These are phyloP conservation scores for Ramalina peruviana DNA, from an alignment of 495 filamentous ascomycete species.

Conservation along the genomic window DNA sequence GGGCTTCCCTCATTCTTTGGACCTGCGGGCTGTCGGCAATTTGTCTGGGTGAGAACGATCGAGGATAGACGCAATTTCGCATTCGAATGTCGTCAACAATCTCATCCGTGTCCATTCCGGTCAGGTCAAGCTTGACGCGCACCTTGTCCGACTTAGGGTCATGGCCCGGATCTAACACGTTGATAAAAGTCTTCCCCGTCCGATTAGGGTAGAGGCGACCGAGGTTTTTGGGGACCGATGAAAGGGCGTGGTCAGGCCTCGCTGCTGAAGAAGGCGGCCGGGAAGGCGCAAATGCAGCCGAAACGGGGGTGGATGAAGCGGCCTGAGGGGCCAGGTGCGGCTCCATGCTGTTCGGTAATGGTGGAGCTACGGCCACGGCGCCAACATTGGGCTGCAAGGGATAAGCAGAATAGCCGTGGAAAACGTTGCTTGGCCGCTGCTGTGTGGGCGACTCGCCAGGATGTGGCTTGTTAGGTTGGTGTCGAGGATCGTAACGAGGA, in stretches of 20 bases:
- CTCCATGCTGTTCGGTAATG: conserved; percentile 54
- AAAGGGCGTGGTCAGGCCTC: conserved; percentile 20
- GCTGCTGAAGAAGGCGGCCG: conserved; percentile 19
- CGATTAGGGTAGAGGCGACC: conserved; percentile 39
- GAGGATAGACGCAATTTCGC: conserved; percentile 74
- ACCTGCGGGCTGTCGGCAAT: conserved; percentile 59
- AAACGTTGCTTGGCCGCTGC: conserved; percentile 63
- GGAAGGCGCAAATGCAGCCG: conserved; percentile 24
- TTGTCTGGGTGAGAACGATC: conserved; percentile 75
- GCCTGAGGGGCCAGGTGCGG: conserved; percentile 10
- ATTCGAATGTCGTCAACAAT: conserved; percentile 89
- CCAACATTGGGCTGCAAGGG: conserved; percentile 38
- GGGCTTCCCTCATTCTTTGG: conserved; percentile 39
- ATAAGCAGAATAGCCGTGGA: conserved; percentile 51
- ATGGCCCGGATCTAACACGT: conserved; percentile 77
- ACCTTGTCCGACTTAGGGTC: conserved; percentile 35
- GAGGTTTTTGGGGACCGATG: conserved; percentile 38
- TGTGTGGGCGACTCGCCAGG: conserved; percentile 29
- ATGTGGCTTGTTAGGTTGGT: conserved; percentile 4
- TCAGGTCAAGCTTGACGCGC: conserved; percentile 75
- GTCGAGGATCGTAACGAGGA: conserved; percentile 10
- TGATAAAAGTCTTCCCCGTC: conserved; percentile 58
- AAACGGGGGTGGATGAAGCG: conserved; percentile 31
- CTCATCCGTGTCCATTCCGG: conserved; percentile 79
- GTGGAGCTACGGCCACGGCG: conserved; percentile 55